Percentiles rank a stretch among this genome's conserved stretches.
Evolutionary conservation across 2,329 filamentous ascomycete genomes (phyloP).

Genomic region (Niveomyces coronatus): DNA sequence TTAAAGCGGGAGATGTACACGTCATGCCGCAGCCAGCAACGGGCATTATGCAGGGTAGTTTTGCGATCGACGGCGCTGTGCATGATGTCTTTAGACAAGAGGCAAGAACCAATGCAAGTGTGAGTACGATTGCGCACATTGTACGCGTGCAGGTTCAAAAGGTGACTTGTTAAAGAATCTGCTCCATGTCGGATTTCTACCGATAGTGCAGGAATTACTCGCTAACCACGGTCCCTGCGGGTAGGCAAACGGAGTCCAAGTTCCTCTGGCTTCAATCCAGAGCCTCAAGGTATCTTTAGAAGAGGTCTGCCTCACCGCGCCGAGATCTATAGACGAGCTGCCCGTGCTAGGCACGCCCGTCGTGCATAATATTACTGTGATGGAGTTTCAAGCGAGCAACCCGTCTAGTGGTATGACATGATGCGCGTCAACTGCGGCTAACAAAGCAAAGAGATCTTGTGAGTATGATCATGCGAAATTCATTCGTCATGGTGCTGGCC

Average conservation of each 20-base stretch:
- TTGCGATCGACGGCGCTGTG: conserved; percentile 47
- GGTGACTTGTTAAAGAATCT: background rate
- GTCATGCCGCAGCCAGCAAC: conserved; percentile 12
- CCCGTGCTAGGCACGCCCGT: background rate
- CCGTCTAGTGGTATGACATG: too few relatives aligned
- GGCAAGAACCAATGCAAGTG: background rate
- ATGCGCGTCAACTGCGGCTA: background rate
- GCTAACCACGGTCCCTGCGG: too few relatives aligned
- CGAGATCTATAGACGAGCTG: conserved; percentile 1
- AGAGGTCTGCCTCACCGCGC: background rate
- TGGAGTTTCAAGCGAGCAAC: too few relatives aligned
- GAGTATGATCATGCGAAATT: too few relatives aligned
- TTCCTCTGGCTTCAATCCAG: background rate
- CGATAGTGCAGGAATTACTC: background rate
- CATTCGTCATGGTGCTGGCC: too few relatives aligned
- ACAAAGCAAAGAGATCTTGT: background rate
- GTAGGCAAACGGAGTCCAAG: conserved; percentile 1
- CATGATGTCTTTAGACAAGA: conserved; percentile 34
- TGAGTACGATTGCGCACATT: background rate
- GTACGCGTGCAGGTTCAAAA: background rate
- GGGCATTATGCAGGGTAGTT: conserved; percentile 10
- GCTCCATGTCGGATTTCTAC: background rate
- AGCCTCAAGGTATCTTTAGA: conserved; percentile 1
- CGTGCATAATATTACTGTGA: background rate
- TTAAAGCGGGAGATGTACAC: conserved; percentile 12